Evolutionary conservation across 2,329 filamentous ascomycete species (phyloP), one percentile per base, ranked within the genome.

Genomic region (Fusarium agapanthi): DNA sequence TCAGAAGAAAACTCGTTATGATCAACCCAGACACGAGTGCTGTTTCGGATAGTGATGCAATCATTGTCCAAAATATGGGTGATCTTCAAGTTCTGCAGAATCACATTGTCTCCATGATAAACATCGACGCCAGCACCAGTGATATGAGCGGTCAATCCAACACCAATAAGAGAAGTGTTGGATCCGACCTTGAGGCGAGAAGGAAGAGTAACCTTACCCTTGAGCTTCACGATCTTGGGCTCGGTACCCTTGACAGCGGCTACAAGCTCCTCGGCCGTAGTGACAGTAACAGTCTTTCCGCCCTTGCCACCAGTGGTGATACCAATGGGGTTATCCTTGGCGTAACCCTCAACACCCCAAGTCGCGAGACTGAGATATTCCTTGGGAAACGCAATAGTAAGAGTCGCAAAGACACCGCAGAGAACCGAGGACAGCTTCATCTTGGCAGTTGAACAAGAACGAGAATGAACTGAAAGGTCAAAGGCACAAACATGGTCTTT

Each of bases 1-100:
- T 85, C 83, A 3, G 80, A 83, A n/a, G 79, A 73, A 68, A 86
- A 85, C 71, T 86, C 84, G 51, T 84, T 84, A 71, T 86, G 84
- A 56, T 86, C 84, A 30, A 86, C 76, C 84, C 84, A 86, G 2
- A 86, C 82, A 6, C 84, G 77, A 4, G 83, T 86, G 32, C 81
- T 80, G 77, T 84, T 83, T n/a, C 81, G 80, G 40, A 86, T 80
- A 9, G 81, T 83, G 61, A 86, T 83, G 66, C 80, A 79, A 61
- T 86, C 85, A 22, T 82, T 81, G 53, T 80, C 83, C 8, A 80
- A 48, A 37, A 85, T 83, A 50, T 81, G 72, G 61, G 73, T 76
- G 41, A 80, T 79, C 67, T 80, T 80, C 24, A 80, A 57, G 67
- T 85, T 85, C 45, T 81, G 81, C 18, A 85, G 68, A 44, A 85